Evolutionary conservation across 2,329 filamentous ascomycete genomes (phyloP).

Genomic region (Pestalotiopsis sp.): DNA sequence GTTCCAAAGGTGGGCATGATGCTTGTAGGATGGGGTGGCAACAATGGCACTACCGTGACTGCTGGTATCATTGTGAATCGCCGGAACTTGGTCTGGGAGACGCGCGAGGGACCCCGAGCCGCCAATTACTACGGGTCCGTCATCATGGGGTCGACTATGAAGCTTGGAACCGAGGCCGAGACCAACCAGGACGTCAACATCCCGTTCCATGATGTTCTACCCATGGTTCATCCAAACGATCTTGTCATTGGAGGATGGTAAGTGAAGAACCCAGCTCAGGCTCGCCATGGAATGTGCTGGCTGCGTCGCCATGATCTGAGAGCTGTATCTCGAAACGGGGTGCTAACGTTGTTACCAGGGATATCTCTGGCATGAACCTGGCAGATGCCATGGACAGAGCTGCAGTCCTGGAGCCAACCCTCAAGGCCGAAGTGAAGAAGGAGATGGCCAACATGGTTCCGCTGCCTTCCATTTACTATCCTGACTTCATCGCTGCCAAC

Average conservation of each 20-base stretch:
- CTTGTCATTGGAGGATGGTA: conserved; percentile 76
- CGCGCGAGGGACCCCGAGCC: conserved; percentile 79
- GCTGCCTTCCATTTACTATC: conserved; percentile 95
- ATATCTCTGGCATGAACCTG: conserved; percentile 89
- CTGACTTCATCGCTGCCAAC: conserved; percentile 98
- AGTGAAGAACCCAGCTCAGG: background rate
- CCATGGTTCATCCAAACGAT: conserved; percentile 97
- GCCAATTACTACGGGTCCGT: conserved; percentile 99
- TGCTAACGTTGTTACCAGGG: conserved; percentile 56
- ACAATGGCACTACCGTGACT: conserved; percentile 97
- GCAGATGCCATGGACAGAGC: conserved; percentile 94
- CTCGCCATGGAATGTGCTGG: background rate
- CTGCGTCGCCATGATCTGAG: background rate
- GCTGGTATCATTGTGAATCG: conserved; percentile 97
- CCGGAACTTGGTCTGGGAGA: conserved; percentile 84
- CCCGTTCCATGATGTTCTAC: conserved; percentile 89
- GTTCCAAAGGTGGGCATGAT: conserved; percentile 94
- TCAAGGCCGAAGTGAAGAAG: conserved; percentile 88
- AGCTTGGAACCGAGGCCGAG: conserved; percentile 84
- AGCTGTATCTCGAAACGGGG: background rate
- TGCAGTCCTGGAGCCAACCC: conserved; percentile 88
- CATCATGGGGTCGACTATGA: conserved; percentile 95
- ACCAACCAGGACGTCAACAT: conserved; percentile 92
- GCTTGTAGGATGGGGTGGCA: conserved; percentile 96
- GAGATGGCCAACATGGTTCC: conserved; percentile 89